Base-by-base conservation (phyloP, 2,329 filamentous ascomycete genomes). In the Colletotrichum zoysiae region DNA sequence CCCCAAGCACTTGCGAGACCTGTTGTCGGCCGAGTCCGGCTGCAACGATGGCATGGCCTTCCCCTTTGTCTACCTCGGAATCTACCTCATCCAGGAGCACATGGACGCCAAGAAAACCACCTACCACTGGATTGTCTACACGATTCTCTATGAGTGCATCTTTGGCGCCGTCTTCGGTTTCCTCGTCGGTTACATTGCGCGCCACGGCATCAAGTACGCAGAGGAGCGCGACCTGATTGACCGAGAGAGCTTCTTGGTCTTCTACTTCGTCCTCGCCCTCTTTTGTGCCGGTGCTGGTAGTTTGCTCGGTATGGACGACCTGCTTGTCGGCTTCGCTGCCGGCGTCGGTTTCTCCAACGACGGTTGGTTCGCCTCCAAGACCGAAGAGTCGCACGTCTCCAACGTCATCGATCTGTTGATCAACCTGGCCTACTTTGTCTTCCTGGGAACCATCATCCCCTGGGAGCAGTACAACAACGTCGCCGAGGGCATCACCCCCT, bases 11-110 rank as follows among this genome's bases (percentile, higher is more conserved):
- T 85, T 99, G 84, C 90, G 96, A 86, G 96, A 99, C 83, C 80
- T 99, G 63, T 86, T 99, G 16, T 99, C 96, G 5, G 95, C 95
- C 68, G 96, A 99, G 83, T 99, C 96, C 9, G 96, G 96, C 40
- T 99, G 96, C 84, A 99, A 99, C 87, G 96, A 99, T 81, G 96
- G 96, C 83, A 99, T 99, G 96, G 96, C 96, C 1, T 99, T 99
- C 79, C 96, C 96, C 0, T 99, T 99, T 81, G 90, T 99, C 77
- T 99, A 99, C 80, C 87, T 99, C 40, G 92, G 93, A 1, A 85
- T 98, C 40, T 98, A 98, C 81, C 88, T 98, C 58, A 93, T 98
- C 75, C 90, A 92, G 75, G 97, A 95, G 80, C 86, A 92, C 74
- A 90, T 90, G 38, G 81, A 92, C 76, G 90, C 92, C 6, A 82